Evolutionary conservation across 106 monocot species (phyloP).

Genomic region (Acorus calamus): DNA sequence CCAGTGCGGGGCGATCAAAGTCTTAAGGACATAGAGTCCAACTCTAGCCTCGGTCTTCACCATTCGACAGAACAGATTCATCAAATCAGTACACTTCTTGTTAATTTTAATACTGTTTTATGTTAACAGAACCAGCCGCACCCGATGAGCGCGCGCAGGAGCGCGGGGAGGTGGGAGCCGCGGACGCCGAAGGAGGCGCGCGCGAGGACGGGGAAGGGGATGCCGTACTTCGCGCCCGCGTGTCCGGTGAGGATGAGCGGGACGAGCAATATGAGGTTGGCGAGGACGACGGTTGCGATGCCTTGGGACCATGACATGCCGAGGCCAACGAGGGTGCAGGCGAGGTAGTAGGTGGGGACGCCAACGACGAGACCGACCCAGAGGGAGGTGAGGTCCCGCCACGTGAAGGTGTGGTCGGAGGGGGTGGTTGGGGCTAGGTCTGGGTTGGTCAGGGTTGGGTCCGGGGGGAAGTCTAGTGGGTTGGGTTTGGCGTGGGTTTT

Average conservation of each 20-base stretch:
- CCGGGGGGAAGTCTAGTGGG: background rate
- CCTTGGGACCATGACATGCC: constrained; percentile 78
- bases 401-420: constrained; percentile 37
- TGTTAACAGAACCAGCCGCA: too few relatives aligned
- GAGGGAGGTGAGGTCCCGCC: constrained; percentile 45
- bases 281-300: constrained; percentile 36
- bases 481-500: background rate
- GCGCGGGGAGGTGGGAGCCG: constrained; percentile 69
- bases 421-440: constrained; percentile 40
- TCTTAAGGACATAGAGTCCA: too few relatives aligned
- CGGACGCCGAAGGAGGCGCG: constrained; percentile 66
- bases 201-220: constrained; percentile 87
- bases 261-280: constrained; percentile 42
- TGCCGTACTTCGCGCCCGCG: constrained; percentile 55
- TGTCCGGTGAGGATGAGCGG: constrained; percentile 54
- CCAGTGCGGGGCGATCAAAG: too few relatives aligned
- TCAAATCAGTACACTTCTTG: too few relatives aligned
- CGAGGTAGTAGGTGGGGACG: constrained; percentile 74
- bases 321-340: constrained; percentile 59
- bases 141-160: constrained; percentile 74
- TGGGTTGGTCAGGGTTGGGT: constrained; percentile 2
- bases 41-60: too few relatives aligned
- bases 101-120: too few relatives aligned
- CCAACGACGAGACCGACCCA: constrained; percentile 74
- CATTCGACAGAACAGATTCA: too few relatives aligned